phyloP scores from a whole-genome alignment of 1,284 basidiomycete genomes.

The Acaromyces ingoldii region DNA sequence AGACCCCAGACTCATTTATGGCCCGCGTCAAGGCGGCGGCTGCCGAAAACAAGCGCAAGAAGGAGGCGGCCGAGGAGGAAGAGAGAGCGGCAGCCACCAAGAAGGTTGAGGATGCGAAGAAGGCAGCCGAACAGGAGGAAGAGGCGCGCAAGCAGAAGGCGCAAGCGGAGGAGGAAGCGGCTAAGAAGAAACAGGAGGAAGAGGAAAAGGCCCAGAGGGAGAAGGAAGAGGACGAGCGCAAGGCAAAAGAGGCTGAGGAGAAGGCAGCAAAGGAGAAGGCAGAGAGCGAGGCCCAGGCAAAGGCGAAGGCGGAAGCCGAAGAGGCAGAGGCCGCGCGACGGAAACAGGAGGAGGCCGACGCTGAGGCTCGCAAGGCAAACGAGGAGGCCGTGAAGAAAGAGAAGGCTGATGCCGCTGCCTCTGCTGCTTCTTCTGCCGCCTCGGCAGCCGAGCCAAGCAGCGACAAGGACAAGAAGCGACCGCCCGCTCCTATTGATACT shows the following conservation, averaged over 20 bases:
- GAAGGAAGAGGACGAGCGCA: not conserved
- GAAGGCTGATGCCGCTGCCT: constrained; percentile 4
- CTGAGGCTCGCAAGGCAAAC: not conserved
- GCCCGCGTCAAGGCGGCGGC: constrained; percentile 32
- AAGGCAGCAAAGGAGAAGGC: not conserved
- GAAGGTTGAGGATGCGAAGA: constrained; percentile 18
- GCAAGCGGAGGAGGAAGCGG: constrained; percentile 17
- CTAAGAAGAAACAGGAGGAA: constrained; percentile 8
- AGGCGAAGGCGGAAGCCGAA: constrained; percentile 16
- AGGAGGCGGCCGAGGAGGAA: constrained; percentile 28
- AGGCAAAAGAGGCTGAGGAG: constrained; percentile 3
- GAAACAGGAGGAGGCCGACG: too few species aligned
- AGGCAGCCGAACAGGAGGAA: constrained; percentile 17
- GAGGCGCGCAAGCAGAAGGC: constrained; percentile 13
- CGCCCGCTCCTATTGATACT: constrained; percentile 13
- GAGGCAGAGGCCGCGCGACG: not conserved
- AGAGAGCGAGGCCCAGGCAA: too few species aligned
- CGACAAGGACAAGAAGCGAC: constrained; percentile 1
- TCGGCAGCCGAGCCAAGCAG: constrained; percentile 10
- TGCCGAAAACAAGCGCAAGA: constrained; percentile 29
- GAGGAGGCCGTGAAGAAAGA: constrained; percentile 15
- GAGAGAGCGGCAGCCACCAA: constrained; percentile 19
- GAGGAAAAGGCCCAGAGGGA: constrained; percentile 9
- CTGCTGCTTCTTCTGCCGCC: not conserved
- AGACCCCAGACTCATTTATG: constrained; percentile 42